phyloP scores from a whole-genome alignment of 805 yeast genomes.

The Brettanomyces bruxellensis region DNA sequence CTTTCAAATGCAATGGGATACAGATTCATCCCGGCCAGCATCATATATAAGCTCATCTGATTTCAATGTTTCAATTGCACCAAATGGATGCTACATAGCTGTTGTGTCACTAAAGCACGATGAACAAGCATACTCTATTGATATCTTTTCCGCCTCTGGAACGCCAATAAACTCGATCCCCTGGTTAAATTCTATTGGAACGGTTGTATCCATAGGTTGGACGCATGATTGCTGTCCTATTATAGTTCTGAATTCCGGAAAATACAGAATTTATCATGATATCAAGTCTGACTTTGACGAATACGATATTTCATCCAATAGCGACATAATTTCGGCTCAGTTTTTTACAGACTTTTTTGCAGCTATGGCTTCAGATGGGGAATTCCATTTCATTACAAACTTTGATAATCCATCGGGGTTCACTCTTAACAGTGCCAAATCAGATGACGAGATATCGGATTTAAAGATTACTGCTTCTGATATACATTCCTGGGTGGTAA shows the following conservation, averaged over 20 bases:
- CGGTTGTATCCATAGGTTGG: slow-evolving; percentile 47
- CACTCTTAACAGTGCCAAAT: neutral
- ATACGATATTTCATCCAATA: slow-evolving; percentile 28
- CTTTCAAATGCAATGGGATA: slow-evolving; percentile 24
- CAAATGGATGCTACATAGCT: slow-evolving; percentile 49
- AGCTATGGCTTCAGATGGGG: slow-evolving; percentile 30
- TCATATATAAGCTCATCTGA: slow-evolving; percentile 22
- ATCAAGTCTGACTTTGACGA: slow-evolving; percentile 62
- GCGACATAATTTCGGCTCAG: slow-evolving; percentile 27
- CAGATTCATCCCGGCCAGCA: neutral
- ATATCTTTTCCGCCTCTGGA: slow-evolving; percentile 29
- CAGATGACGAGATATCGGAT: neutral
- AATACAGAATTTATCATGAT: slow-evolving; percentile 50
- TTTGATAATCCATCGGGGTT: slow-evolving; percentile 24
- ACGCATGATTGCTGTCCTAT: slow-evolving; percentile 43
- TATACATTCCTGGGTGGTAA: slow-evolving; percentile 14
- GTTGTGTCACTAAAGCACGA: slow-evolving; percentile 25
- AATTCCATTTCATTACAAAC: slow-evolving; percentile 24
- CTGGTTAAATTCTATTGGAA: slow-evolving; percentile 41
- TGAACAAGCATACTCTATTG: slow-evolving; percentile 12
- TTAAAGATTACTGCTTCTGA: neutral
- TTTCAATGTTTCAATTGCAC: slow-evolving; percentile 39
- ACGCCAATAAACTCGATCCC: slow-evolving; percentile 21
- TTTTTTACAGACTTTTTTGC: slow-evolving; percentile 38
- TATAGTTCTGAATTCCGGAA: slow-evolving; percentile 44